Conservation (phyloP, 306 rosid genomes). For the Malus orientalis region DNA sequence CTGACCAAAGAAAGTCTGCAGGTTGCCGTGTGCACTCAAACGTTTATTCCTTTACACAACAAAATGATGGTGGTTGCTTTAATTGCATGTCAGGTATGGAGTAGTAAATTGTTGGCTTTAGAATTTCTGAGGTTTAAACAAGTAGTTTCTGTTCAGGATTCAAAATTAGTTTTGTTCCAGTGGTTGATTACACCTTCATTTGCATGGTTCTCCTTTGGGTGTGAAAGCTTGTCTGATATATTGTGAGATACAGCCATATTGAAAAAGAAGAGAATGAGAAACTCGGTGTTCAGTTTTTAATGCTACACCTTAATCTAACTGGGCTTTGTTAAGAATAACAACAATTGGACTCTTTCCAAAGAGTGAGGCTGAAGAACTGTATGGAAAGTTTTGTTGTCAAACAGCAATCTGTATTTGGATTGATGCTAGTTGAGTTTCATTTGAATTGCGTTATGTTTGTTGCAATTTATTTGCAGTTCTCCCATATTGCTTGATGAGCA, state of each 20-base stretch:
- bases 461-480: neutral
- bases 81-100: slow-evolving; percentile 60
- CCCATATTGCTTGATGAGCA: neutral
- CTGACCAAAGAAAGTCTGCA: slow-evolving; percentile 43
- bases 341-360: neutral
- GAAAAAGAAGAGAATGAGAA: neutral
- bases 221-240: neutral
- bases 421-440: neutral
- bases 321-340: neutral
- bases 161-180: neutral
- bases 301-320: neutral
- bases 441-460: neutral
- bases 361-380: neutral
- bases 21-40: slow-evolving; percentile 50
- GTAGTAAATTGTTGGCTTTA: neutral
- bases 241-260: neutral
- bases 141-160: neutral
- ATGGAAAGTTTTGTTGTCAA: neutral
- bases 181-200: neutral
- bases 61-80: slow-evolving; percentile 55
- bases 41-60: slow-evolving; percentile 50
- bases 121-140: neutral
- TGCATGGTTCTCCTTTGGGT: neutral
- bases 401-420: neutral
- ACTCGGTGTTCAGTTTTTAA: neutral